A percentile compares a stretch with the other conserved stretches of the same genome.
Conservation (phyloP, 1,139 yeast species). For the Pichia kudriavzevii region DNA sequence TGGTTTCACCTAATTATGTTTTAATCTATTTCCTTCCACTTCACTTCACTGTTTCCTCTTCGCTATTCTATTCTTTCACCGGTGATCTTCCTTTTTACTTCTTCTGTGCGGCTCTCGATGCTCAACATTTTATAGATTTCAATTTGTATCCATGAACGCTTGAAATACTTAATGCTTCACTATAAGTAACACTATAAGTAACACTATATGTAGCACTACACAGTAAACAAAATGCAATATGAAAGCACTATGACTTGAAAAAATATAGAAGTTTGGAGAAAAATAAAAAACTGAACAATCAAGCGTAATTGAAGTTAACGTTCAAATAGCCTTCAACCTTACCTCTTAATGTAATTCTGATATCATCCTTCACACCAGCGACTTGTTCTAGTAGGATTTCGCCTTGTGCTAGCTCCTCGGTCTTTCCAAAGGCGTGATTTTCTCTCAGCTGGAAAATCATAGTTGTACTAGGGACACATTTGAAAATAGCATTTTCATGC, state of each 20-base stretch:
- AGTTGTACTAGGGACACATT: conserved; percentile 52
- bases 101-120: too few relatives aligned
- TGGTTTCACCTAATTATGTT: too few relatives aligned
- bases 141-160: too few relatives aligned
- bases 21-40: too few relatives aligned
- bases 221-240: not conserved
- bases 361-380: conserved; percentile 21
- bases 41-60: too few relatives aligned
- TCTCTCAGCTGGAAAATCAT: conserved; percentile 55
- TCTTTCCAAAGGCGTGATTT: conserved; percentile 71
- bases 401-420: conserved; percentile 54
- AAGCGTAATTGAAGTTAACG: conserved; percentile 26
- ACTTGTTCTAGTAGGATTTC: conserved; percentile 34
- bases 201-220: not conserved
- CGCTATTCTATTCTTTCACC: too few relatives aligned
- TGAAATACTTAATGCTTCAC: too few relatives aligned
- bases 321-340: conserved; percentile 18
- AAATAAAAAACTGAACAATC: too few relatives aligned
- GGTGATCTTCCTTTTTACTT: too few relatives aligned
- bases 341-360: conserved; percentile 19
- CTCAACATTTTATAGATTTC: too few relatives aligned
- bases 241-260: not conserved
- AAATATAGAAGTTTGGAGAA: too few relatives aligned
- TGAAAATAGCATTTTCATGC: conserved; percentile 64
- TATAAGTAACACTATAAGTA: too few relatives aligned